Base-by-base conservation (phyloP, 805 yeast species). In the Candida insectorum region DNA sequence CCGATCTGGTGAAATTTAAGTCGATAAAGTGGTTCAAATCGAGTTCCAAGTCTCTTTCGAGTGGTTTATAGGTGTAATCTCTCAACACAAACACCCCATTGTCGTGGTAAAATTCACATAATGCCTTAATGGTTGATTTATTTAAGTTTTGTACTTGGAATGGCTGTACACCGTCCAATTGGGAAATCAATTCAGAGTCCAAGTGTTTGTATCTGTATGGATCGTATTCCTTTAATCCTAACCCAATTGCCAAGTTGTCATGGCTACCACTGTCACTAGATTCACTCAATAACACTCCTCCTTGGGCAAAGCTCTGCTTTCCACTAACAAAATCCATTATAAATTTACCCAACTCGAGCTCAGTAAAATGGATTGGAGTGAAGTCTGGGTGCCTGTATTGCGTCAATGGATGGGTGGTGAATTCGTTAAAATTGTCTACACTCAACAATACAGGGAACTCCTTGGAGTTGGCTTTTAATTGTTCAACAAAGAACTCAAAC, bases 391-490 rank as follows among this genome's bases (percentile, higher is more conserved):
- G 72, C 46, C 74, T 71, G 61, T 88, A 86, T 25, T 61, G 68
- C 6, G 95, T 75, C 33, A 58, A 57, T 5, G 83, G 69, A 19
- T 60, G 49, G 24, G 78, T 72, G 9, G 78, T 54, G 37, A 85
- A 58, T 3, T 79, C 76, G 39, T 85, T 79, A 51, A 86, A 70
- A 51, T 84, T 79, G 55, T 88, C 97, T 26, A 87, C 69, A 3
- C 94, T 70, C 26, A 86, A 65, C 31, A 75, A 63, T 7, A 82
- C 81, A 4, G 91, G 89, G 24, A 64, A 54, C 11, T 51, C 36
- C 2, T 57, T 39, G 41, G 84, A 85, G 23, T 48, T 49, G 11
- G 70, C 52, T 32, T 51, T 37, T 30, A 86, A 60, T 58, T 83
- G 87, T 2, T 64, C 53, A 3, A 84, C 47, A 14, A 84, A 59